A percentile compares a stretch with the other conserved stretches of the same genome.
These are phyloP conservation scores for Pyrenophora teres DNA, from an alignment of 2,329 filamentous ascomycete species.

Conservation along the genomic window DNA sequence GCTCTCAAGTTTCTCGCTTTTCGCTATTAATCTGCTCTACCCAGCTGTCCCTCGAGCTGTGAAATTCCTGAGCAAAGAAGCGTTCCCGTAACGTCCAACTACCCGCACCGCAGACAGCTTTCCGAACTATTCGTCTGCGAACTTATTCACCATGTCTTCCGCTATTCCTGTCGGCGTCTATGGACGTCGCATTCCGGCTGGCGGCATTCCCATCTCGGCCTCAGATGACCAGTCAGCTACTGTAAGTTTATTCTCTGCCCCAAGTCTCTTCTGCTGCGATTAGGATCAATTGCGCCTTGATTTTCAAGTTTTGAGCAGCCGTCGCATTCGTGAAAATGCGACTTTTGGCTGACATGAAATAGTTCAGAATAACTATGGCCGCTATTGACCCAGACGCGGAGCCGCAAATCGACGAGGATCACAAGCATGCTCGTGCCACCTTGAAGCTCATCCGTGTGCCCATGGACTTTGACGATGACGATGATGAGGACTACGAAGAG, in stretches of 20 bases:
- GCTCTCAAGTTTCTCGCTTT: conserved; percentile 19
- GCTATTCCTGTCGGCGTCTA: conserved; percentile 75
- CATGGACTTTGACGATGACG: conserved; percentile 60
- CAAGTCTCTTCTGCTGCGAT: neutral
- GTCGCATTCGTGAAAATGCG: conserved; percentile 7
- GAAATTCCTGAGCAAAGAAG: conserved; percentile 17
- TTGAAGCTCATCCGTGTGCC: conserved; percentile 86
- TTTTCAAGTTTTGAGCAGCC: neutral
- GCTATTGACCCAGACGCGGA: conserved; percentile 88
- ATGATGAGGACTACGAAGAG: conserved; percentile 55
- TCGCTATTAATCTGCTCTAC: conserved; percentile 16
- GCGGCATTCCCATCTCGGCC: conserved; percentile 80
- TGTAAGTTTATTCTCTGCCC: conserved; percentile 61
- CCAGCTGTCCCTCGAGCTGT: conserved; percentile 27
- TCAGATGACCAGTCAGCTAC: conserved; percentile 76
- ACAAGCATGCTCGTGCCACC: conserved; percentile 73
- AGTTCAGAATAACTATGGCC: conserved; percentile 99
- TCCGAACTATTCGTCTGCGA: conserved; percentile 6
- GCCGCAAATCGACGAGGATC: conserved; percentile 48
- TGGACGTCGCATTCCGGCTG: conserved; percentile 86
- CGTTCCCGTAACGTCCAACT: neutral
- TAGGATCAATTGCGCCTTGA: neutral
- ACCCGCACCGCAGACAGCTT: conserved; percentile 4
- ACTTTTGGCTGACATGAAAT: conserved; percentile 24
- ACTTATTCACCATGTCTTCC: conserved; percentile 40